Conservation (phyloP, 1,139 yeast genomes). For the Candida labiduridarum region DNA sequence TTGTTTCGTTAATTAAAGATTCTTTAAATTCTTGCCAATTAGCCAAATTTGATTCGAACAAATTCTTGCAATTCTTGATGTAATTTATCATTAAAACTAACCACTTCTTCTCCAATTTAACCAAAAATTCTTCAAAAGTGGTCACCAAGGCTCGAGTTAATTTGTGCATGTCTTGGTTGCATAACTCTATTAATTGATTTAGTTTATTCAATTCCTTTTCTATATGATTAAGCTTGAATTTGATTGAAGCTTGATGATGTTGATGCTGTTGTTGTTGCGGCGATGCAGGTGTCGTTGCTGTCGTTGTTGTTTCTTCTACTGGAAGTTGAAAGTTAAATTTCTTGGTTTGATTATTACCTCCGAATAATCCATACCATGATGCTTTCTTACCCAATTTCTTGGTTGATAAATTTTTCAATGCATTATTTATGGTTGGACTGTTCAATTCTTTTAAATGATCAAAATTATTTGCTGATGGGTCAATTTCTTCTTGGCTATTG, state of each 20-base stretch:
- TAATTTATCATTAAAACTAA: constrained; percentile 39
- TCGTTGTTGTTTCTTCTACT: constrained; percentile 8
- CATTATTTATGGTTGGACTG: constrained; percentile 45
- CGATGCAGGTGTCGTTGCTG: constrained; percentile 2
- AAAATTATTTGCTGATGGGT: constrained; percentile 16
- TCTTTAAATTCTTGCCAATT: constrained; percentile 42
- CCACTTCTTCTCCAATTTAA: constrained; percentile 46
- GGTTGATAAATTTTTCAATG: constrained; percentile 33
- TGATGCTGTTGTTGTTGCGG: constrained; percentile 6
- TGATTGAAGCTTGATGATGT: constrained; percentile 19
- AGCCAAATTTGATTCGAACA: constrained; percentile 40
- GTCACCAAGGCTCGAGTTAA: constrained; percentile 34
- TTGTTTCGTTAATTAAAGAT: constrained; percentile 16
- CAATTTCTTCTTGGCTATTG: constrained; percentile 11
- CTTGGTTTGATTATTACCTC: constrained; percentile 34
- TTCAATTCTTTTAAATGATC: constrained; percentile 37
- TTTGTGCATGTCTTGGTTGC: constrained; percentile 38
- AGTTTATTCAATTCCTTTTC: constrained; percentile 46
- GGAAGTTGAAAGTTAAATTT: constrained; percentile 17
- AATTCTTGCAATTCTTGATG: constrained; percentile 37
- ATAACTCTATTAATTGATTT: constrained; percentile 43
- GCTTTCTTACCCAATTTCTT: constrained; percentile 33
- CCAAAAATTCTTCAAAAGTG: constrained; percentile 36
- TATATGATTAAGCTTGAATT: constrained; percentile 34
- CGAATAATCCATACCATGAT: constrained; percentile 52